These are phyloP conservation scores for Cenococcum geophilum DNA, from an alignment of 495 filamentous ascomycete genomes.

Conservation along the genomic window DNA sequence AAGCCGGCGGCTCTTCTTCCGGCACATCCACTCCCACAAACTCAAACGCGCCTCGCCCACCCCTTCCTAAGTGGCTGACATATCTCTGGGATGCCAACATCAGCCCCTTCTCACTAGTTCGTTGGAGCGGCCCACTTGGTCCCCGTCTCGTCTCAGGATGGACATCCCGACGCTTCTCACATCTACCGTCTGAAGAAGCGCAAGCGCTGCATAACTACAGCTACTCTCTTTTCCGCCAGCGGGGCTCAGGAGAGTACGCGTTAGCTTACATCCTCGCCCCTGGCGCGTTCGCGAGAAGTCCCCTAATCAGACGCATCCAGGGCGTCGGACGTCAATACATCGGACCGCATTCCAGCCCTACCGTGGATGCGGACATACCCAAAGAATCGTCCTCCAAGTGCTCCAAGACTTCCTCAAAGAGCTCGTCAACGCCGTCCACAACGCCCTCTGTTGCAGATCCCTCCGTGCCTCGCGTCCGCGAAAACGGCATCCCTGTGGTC, in stretches of 20 bases:
- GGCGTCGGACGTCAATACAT: constrained; percentile 62
- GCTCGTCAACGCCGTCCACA: constrained; percentile 13
- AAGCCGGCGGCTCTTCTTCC: constrained; percentile 34
- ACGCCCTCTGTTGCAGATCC: constrained; percentile 7
- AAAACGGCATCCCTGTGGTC: constrained; percentile 76
- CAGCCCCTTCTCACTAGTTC: constrained; percentile 85
- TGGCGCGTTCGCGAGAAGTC: constrained; percentile 83
- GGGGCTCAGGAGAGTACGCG: constrained; percentile 91
- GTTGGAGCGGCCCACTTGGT: constrained; percentile 85
- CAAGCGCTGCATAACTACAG: constrained; percentile 84
- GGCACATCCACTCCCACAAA: constrained; percentile 27
- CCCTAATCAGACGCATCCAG: constrained; percentile 78
- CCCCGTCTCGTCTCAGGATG: constrained; percentile 90
- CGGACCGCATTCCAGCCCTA: constrained; percentile 25
- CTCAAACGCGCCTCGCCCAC: constrained; percentile 46
- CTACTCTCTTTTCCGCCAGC: constrained; percentile 88
- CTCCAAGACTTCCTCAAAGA: constrained; percentile 8
- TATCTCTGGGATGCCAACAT: constrained; percentile 97
- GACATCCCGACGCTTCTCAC: constrained; percentile 86
- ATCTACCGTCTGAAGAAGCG: constrained; percentile 74
- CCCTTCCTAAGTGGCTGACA: constrained; percentile 73
- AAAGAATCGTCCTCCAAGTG: constrained; percentile 11
- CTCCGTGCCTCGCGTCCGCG: constrained; percentile 38
- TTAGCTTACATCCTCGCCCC: constrained; percentile 89
- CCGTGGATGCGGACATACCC: constrained; percentile 26